Evolutionary conservation across 768 basidiomycete species (phyloP).

Genomic region (Amanita fuliginea): DNA sequence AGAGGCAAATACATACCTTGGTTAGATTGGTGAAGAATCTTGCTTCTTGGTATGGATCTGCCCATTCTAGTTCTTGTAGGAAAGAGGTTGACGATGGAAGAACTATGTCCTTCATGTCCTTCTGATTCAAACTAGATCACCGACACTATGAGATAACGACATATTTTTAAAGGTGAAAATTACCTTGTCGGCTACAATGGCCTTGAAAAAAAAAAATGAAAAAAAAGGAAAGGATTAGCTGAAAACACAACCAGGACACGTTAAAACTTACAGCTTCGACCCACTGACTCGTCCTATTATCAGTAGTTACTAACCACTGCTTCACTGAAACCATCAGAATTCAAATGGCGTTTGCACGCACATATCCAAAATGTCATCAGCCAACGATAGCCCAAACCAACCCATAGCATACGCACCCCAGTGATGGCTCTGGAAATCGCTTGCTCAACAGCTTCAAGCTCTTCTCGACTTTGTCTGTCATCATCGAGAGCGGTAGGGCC

Average conservation of each 20-base stretch:
- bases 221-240: constrained; percentile 6
- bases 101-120: constrained; percentile 75
- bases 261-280: constrained; percentile 66
- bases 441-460: constrained; percentile 74
- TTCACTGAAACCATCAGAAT: constrained; percentile 28
- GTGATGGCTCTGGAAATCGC: constrained; percentile 73
- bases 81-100: constrained; percentile 98
- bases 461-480: constrained; percentile 89
- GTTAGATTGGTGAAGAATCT: constrained; percentile 83
- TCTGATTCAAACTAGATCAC: constrained; percentile 65
- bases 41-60: constrained; percentile 80
- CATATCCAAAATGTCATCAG: constrained; percentile 1
- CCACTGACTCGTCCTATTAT: constrained; percentile 88
- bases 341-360: not conserved
- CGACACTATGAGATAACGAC: not conserved
- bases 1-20: constrained; percentile 40
- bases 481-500: constrained; percentile 67
- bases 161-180: constrained; percentile 4
- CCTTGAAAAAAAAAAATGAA: no score
- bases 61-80: constrained; percentile 85
- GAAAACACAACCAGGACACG: not conserved
- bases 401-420: constrained; percentile 43
- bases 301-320: constrained; percentile 83
- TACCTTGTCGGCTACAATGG: constrained; percentile 78
- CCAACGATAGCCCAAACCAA: not conserved